Percentiles rank a stretch among this genome's conserved stretches.
These are phyloP conservation scores for Cordyceps tenuipes DNA, from an alignment of 2,329 filamentous ascomycete genomes.

Conservation along the genomic window DNA sequence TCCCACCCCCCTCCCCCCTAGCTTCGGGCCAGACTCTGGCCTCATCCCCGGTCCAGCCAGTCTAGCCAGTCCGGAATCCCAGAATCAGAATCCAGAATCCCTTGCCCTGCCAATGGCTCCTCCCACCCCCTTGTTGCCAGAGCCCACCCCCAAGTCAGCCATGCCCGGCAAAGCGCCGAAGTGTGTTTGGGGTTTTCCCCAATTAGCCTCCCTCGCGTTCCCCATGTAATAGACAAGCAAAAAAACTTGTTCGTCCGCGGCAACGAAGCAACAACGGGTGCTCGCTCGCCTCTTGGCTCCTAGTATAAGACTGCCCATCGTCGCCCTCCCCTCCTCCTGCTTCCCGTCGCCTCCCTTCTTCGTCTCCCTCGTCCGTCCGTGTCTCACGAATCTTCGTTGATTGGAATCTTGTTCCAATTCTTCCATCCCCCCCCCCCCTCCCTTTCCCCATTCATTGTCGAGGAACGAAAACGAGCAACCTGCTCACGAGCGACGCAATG, in stretches of 20 bases:
- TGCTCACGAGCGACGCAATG: not conserved
- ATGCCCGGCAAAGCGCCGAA: constrained; percentile 12
- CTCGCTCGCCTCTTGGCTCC: no score
- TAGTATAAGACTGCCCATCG: constrained; percentile 6
- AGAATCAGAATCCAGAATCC: no score
- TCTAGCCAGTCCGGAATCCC: no score
- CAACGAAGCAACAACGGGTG: not conserved
- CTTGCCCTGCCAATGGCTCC: constrained; percentile 1
- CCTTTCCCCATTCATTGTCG: not conserved
- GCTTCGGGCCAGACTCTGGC: not conserved
- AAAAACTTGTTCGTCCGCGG: not conserved
- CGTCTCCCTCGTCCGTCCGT: not conserved
- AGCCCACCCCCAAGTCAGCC: constrained; percentile 5
- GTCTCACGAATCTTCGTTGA: constrained; percentile 4
- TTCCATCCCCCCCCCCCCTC: no score
- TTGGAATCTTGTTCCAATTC: not conserved
- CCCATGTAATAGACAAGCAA: not conserved
- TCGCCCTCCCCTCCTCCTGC: not conserved
- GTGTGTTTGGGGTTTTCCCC: constrained; percentile 1
- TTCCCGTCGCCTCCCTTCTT: not conserved
- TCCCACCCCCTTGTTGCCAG: constrained; percentile 1
- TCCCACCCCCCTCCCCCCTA: not conserved
- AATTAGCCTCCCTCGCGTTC: constrained; percentile 1
- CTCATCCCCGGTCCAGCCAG: not conserved
- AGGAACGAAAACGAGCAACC: not conserved